phyloP scores from a whole-genome alignment of 441 rosid species.

The Pelargonium myrrhifolium region DNA sequence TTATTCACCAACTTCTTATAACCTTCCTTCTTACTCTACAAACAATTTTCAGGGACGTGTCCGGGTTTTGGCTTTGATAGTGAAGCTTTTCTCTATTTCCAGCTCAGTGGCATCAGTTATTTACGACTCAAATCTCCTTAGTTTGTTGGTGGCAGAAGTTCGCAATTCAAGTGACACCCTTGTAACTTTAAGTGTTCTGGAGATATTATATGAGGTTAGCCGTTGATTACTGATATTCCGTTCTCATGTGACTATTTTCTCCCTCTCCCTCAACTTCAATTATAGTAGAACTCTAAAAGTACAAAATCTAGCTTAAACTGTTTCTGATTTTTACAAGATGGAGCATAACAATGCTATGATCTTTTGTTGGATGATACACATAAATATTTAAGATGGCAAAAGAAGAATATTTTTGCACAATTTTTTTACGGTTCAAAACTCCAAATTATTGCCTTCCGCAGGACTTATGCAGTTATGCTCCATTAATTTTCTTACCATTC shows the following conservation, averaged over 20 bases:
- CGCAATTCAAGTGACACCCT: constrained; percentile 54
- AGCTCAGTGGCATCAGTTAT: constrained; percentile 52
- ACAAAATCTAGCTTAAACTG: too few species aligned
- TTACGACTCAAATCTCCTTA: constrained; percentile 52
- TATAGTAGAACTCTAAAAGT: too few species aligned
- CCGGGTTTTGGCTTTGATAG: constrained; percentile 65
- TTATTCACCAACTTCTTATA: neutral
- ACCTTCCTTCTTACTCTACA: constrained; percentile 8
- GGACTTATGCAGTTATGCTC: neutral
- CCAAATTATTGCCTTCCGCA: too few species aligned
- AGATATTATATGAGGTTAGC: constrained; percentile 78
- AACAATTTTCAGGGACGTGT: constrained; percentile 61
- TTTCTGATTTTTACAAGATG: too few species aligned
- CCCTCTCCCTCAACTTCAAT: neutral
- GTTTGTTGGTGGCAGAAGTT: constrained; percentile 63
- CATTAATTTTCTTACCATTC: neutral
- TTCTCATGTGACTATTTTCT: neutral
- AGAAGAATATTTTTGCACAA: too few species aligned
- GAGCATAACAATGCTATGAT: too few species aligned
- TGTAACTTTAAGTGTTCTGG: constrained; percentile 57
- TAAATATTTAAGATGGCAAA: too few species aligned
- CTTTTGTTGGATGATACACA: too few species aligned
- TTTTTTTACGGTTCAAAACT: too few species aligned
- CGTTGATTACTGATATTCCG: constrained; percentile 4
- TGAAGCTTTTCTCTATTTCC: constrained; percentile 81